phyloP scores from a whole-genome alignment of 75 land plant species.

The Adiantum capillusveneris region DNA sequence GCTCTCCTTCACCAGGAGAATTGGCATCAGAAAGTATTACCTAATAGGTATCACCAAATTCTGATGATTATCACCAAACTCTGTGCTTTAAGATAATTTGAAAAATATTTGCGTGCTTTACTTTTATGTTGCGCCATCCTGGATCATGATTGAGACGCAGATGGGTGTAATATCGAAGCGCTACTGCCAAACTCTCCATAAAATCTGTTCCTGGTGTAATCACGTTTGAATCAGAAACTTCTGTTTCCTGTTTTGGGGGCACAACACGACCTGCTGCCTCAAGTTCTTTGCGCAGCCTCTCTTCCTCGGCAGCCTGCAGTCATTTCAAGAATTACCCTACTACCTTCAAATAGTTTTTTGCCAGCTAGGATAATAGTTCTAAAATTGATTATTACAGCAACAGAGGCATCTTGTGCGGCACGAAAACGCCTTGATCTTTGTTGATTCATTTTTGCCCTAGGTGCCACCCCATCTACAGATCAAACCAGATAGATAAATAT shows the following conservation, averaged over 20 bases:
- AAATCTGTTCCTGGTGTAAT: conserved; percentile 68
- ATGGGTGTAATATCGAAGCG: conserved; percentile 41
- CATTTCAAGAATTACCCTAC: conserved; percentile 2
- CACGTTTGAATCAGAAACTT: conserved; percentile 50
- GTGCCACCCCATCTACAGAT: conserved; percentile 84
- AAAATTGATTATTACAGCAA: conserved; percentile 37
- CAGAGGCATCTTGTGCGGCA: conserved; percentile 87
- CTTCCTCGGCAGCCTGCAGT: conserved; percentile 43
- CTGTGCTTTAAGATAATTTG: too few relatives aligned
- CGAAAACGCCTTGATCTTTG: conserved; percentile 80
- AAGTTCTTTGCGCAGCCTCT: conserved; percentile 39
- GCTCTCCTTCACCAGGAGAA: conserved; percentile 95
- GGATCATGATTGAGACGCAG: conserved; percentile 27
- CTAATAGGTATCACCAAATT: too few relatives aligned
- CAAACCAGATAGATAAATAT: too few relatives aligned
- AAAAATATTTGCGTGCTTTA: too few relatives aligned
- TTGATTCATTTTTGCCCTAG: conserved; percentile 95
- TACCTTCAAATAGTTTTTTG: background rate
- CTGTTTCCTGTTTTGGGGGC: conserved; percentile 24
- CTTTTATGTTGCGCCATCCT: conserved; percentile 52
- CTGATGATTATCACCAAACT: too few relatives aligned
- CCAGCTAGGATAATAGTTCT: background rate
- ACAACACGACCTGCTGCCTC: conserved; percentile 33
- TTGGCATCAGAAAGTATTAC: conserved; percentile 92
- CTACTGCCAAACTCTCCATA: conserved; percentile 43